These are phyloP conservation scores for Hortaea werneckii DNA, from an alignment of 2,329 filamentous ascomycete species.

Conservation along the genomic window DNA sequence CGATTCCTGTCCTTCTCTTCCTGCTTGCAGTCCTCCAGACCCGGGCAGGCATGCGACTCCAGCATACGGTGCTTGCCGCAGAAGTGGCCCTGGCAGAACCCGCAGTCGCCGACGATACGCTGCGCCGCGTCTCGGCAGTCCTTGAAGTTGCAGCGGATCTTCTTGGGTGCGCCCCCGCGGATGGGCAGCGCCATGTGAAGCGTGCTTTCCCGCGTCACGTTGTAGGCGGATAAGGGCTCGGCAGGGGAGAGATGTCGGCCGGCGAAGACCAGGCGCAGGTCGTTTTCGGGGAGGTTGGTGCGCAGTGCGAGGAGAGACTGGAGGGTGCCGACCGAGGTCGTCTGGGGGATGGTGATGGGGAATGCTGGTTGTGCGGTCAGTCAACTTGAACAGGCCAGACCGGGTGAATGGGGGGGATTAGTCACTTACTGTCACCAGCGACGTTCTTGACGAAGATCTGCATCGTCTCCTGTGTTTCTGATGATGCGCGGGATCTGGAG, in stretches of 20 bases:
- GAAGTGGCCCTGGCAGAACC: constrained; percentile 87
- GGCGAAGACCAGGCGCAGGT: constrained; percentile 48
- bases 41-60: constrained; percentile 87
- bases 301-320: constrained; percentile 48
- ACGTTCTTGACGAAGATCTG: constrained; percentile 54
- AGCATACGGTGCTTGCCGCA: constrained; percentile 90
- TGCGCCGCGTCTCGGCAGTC: constrained; percentile 81
- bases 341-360: constrained; percentile 44
- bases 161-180: constrained; percentile 55
- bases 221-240: constrained; percentile 37
- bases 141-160: constrained; percentile 78
- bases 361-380: constrained; percentile 35
- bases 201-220: constrained; percentile 41
- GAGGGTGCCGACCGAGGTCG: constrained; percentile 46
- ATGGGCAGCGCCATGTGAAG: constrained; percentile 48
- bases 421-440: constrained; percentile 45
- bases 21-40: constrained; percentile 95
- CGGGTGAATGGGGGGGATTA: background rate
- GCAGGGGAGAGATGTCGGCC: constrained; percentile 44
- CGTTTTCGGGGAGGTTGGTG: constrained; percentile 41
- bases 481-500: constrained; percentile 24
- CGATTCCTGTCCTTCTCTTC: constrained; percentile 91
- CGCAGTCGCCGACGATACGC: constrained; percentile 91
- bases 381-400: constrained; percentile 14
- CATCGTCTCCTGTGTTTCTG: constrained; percentile 43